Percentiles rank a stretch among this genome's conserved stretches.
Evolutionary conservation across 345 rosid genomes (phyloP).

Genomic region (Corchorus capsularis): DNA sequence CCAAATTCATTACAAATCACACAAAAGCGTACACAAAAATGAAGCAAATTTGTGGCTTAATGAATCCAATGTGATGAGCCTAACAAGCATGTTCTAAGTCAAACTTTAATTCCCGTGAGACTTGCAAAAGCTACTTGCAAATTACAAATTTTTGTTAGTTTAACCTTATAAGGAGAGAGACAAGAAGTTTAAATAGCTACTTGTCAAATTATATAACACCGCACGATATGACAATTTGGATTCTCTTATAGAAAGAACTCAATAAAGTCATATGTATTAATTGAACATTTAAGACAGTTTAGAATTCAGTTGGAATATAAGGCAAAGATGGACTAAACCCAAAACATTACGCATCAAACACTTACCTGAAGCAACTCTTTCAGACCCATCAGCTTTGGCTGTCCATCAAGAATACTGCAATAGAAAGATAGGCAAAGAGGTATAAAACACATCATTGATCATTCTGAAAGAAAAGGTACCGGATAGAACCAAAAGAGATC

Average conservation of each 20-base stretch:
- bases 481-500: constrained; percentile 9
- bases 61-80: not conserved
- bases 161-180: not conserved
- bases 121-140: constrained; percentile 5
- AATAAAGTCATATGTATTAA: not conserved
- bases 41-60: not conserved
- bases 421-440: constrained; percentile 23
- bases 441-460: not conserved
- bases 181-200: not conserved
- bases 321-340: not conserved
- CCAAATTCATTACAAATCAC: not conserved
- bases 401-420: constrained; percentile 78
- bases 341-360: not conserved
- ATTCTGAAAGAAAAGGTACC: not conserved
- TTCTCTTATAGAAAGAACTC: not conserved
- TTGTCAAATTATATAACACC: not conserved
- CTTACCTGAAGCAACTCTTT: constrained; percentile 89
- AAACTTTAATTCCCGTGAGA: constrained; percentile 2
- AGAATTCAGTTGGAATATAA: constrained; percentile 5
- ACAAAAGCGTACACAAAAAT: not conserved
- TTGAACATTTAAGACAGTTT: constrained; percentile 7
- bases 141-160: not conserved
- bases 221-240: not conserved
- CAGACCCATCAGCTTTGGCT: constrained; percentile 90
- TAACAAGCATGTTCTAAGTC: not conserved